Evolutionary conservation across 2,329 filamentous ascomycete species (phyloP).

Genomic region (Aspergillus candidus): DNA sequence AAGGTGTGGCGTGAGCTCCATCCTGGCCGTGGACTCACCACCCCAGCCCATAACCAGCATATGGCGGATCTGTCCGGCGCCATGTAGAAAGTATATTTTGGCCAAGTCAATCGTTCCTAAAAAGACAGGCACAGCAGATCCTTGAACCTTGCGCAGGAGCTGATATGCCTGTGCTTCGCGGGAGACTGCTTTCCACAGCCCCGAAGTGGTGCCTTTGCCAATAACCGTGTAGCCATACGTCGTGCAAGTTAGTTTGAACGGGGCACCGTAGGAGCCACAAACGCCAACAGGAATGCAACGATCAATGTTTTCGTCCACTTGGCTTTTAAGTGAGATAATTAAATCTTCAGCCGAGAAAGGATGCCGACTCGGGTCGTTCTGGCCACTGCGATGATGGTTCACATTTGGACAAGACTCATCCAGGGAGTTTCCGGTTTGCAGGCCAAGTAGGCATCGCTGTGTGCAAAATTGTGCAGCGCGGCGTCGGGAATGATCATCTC

Average conservation of each 20-base stretch:
- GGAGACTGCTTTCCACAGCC: slow-evolving; percentile 20
- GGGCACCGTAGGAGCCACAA: slow-evolving; percentile 21
- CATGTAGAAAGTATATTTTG: slow-evolving; percentile 24
- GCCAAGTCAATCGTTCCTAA: slow-evolving; percentile 21
- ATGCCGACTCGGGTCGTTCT: slow-evolving; percentile 8
- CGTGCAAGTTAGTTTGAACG: slow-evolving; percentile 24
- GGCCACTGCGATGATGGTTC: slow-evolving; percentile 7
- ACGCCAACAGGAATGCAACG: slow-evolving; percentile 18
- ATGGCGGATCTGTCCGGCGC: slow-evolving; percentile 22
- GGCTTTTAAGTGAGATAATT: slow-evolving; percentile 16
- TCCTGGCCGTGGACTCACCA: slow-evolving; percentile 9
- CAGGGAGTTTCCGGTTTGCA: slow-evolving; percentile 14
- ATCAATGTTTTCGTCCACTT: slow-evolving; percentile 24
- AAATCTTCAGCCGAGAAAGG: slow-evolving; percentile 11
- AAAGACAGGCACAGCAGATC: slow-evolving; percentile 25
- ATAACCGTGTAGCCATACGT: slow-evolving; percentile 22
- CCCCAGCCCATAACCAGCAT: slow-evolving; percentile 28
- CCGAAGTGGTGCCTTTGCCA: slow-evolving; percentile 27
- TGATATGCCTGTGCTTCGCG: slow-evolving; percentile 22
- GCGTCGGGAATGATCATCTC: slow-evolving; percentile 6
- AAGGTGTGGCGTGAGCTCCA: slow-evolving; percentile 2
- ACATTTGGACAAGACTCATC: slow-evolving; percentile 24
- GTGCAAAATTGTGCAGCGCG: slow-evolving; percentile 22
- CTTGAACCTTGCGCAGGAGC: slow-evolving; percentile 18
- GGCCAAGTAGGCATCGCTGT: slow-evolving; percentile 23